Conservation (phyloP, 1,284 basidiomycete species). For the Taiwanofungus camphoratus region DNA sequence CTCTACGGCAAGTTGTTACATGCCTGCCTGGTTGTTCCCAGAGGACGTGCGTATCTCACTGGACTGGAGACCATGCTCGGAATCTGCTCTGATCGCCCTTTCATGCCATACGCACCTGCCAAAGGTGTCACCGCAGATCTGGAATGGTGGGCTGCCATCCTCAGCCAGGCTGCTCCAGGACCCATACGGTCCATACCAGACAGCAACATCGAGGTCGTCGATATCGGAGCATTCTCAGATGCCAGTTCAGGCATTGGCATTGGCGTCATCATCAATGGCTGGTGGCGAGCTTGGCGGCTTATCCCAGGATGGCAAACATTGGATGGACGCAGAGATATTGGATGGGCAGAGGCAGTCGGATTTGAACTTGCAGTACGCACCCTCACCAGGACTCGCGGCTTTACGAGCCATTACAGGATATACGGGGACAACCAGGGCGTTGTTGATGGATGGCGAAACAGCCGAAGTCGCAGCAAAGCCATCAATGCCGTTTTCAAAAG, state of each 20-base stretch:
- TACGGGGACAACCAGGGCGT: constrained; percentile 26
- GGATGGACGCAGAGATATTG: constrained; percentile 16
- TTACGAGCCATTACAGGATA: constrained; percentile 9
- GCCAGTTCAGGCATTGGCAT: constrained; percentile 37
- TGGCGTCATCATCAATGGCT: constrained; percentile 28
- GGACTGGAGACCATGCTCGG: constrained; percentile 29
- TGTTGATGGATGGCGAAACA: constrained; percentile 23
- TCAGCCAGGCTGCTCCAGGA: constrained; percentile 18
- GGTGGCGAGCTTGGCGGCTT: constrained; percentile 33
- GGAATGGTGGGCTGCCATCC: constrained; percentile 31
- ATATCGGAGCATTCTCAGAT: constrained; percentile 34
- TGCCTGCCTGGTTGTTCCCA: constrained; percentile 35
- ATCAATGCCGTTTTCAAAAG: constrained; percentile 24
- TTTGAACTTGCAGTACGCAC: constrained; percentile 31
- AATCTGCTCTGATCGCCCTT: constrained; percentile 19
- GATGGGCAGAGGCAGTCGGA: constrained; percentile 26
- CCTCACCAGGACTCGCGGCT: constrained; percentile 11
- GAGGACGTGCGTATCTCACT: constrained; percentile 40
- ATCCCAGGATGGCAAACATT: constrained; percentile 27
- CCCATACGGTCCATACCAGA: constrained; percentile 25
- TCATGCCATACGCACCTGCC: constrained; percentile 23
- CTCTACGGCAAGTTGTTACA: constrained; percentile 24
- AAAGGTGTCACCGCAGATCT: constrained; percentile 22
- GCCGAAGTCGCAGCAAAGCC: constrained; percentile 15
- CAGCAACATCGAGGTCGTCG: constrained; percentile 18